phyloP scores from a whole-genome alignment of 805 yeast species.

The Lachancea thermotolerans region DNA sequence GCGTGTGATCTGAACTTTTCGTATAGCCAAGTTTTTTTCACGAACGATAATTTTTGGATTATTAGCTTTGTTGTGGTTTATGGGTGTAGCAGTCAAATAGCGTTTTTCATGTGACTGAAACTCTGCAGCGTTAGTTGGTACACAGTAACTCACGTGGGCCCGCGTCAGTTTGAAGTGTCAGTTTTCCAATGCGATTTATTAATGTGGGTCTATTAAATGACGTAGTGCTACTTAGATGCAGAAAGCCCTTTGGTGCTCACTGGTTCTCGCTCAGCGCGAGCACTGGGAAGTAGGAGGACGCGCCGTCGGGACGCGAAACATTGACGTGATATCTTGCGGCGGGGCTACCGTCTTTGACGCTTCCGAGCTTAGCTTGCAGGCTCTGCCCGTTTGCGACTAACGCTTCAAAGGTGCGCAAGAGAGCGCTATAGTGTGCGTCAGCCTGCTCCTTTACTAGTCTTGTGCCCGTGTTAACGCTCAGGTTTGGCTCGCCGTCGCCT shows the following conservation, averaged over 20 bases:
- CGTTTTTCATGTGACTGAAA: too few relatives aligned
- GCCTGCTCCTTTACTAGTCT: constrained; percentile 28
- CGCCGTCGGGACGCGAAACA: constrained; percentile 9
- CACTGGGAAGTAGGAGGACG: constrained; percentile 21
- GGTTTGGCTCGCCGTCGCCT: constrained; percentile 16
- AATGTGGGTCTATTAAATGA: too few relatives aligned
- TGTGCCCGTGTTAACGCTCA: constrained; percentile 21
- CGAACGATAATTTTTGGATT: too few relatives aligned
- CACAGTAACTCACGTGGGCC: too few relatives aligned
- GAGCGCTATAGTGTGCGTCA: constrained; percentile 25
- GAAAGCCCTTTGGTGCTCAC: not conserved
- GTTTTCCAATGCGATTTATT: too few relatives aligned
- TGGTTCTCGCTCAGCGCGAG: constrained; percentile 6
- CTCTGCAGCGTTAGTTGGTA: too few relatives aligned
- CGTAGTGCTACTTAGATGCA: too few relatives aligned
- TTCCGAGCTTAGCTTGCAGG: constrained; percentile 6
- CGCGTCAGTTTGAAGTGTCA: too few relatives aligned
- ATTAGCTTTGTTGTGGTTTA: too few relatives aligned
- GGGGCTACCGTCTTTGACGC: not conserved
- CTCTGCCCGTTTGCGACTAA: constrained; percentile 12
- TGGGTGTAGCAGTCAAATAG: too few relatives aligned
- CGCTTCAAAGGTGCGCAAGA: constrained; percentile 14
- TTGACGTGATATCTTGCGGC: constrained; percentile 7
- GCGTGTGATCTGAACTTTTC: too few relatives aligned
- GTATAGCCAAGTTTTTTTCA: too few relatives aligned